These are phyloP conservation scores for Talaromyces sp. DNA, from an alignment of 2,329 filamentous ascomycete species.

Conservation along the genomic window DNA sequence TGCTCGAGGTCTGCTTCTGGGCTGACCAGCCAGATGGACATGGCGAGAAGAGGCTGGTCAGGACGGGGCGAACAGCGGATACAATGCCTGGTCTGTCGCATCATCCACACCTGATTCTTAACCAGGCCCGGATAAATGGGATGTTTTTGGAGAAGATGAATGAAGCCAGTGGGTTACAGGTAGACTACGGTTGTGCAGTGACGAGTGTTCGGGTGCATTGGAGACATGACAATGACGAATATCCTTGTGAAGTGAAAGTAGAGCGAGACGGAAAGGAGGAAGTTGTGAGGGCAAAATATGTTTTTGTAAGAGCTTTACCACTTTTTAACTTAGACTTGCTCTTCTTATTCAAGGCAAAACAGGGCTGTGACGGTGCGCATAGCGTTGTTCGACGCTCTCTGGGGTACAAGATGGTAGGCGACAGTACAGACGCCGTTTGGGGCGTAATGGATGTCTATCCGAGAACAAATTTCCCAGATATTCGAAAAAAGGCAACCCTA, in stretches of 20 bases:
- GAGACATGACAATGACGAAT: slow-evolving; percentile 30
- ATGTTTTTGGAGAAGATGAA: slow-evolving; percentile 49
- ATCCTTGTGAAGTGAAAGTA: slow-evolving; percentile 42
- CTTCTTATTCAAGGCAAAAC: not conserved
- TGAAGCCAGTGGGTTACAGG: slow-evolving; percentile 34
- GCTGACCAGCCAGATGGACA: slow-evolving; percentile 3
- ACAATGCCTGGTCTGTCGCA: slow-evolving; percentile 49
- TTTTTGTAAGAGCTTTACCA: slow-evolving; percentile 35
- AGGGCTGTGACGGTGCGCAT: slow-evolving; percentile 59
- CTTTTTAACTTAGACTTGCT: not conserved
- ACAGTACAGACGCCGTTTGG: slow-evolving; percentile 42
- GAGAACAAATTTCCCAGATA: slow-evolving; percentile 45
- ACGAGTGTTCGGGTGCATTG: slow-evolving; percentile 12
- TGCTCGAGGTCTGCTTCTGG: slow-evolving; percentile 8
- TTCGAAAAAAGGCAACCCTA: slow-evolving; percentile 45
- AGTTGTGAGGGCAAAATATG: slow-evolving; percentile 44
- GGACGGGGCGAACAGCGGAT: slow-evolving; percentile 48
- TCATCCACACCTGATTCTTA: slow-evolving; percentile 52
- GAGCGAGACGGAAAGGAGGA: slow-evolving; percentile 32
- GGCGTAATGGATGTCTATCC: slow-evolving; percentile 47
- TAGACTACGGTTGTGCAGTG: slow-evolving; percentile 52
- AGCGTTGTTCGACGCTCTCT: slow-evolving; percentile 58
- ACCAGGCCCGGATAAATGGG: slow-evolving; percentile 51
- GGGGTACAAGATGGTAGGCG: slow-evolving; percentile 51
- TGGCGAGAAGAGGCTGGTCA: slow-evolving; percentile 27